phyloP scores from a whole-genome alignment of 2,329 filamentous ascomycete species.

The Paraphoma chrysanthemicola region DNA sequence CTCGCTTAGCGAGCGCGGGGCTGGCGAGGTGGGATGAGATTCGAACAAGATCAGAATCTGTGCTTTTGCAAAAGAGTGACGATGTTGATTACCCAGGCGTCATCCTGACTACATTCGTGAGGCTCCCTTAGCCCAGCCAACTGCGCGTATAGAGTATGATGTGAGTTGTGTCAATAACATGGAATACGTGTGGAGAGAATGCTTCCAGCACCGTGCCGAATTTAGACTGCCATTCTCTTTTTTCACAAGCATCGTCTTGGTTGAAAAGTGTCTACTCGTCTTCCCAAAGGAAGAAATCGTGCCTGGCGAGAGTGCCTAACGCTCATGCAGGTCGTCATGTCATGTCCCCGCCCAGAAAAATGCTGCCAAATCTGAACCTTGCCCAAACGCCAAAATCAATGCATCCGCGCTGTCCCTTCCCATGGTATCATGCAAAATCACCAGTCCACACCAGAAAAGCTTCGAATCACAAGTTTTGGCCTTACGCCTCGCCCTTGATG shows the following conservation, averaged over 20 bases:
- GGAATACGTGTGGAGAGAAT: no score
- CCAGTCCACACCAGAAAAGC: background rate
- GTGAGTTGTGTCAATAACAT: no score
- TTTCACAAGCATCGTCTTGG: no score
- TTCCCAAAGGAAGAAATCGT: no score
- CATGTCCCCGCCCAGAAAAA: background rate
- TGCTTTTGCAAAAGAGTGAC: no score
- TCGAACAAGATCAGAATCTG: background rate
- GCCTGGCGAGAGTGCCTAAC: background rate
- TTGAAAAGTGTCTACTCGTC: no score
- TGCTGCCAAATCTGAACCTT: background rate
- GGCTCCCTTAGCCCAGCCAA: no score
- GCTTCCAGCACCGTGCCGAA: no score
- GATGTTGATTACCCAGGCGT: no score
- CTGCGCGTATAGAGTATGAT: no score
- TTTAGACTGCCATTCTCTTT: no score
- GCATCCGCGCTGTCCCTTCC: background rate
- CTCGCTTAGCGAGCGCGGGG: background rate
- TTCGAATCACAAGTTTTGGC: background rate
- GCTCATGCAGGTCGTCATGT: background rate
- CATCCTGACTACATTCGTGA: no score
- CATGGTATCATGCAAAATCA: background rate
- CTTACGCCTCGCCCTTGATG: constrained; percentile 30
- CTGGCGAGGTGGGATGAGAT: background rate
- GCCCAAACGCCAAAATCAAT: background rate